These are phyloP conservation scores for Saccharomycopsis amapae DNA, from an alignment of 805 yeast genomes.

Conservation along the genomic window DNA sequence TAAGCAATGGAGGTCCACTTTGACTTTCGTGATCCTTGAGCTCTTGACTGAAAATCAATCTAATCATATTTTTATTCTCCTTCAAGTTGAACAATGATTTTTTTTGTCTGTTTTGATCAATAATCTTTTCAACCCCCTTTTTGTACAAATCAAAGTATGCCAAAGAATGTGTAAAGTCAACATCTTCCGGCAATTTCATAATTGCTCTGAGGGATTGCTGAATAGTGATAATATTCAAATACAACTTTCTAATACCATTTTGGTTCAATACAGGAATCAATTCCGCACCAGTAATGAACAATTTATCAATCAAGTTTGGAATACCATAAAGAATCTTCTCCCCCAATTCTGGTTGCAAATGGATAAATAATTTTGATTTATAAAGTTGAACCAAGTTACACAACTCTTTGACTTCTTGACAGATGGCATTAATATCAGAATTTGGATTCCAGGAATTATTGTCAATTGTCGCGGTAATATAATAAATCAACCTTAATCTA, in stretches of 20 bases:
- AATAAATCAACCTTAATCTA: constrained; percentile 45
- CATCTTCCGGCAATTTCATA: constrained; percentile 42
- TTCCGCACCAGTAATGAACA: constrained; percentile 46
- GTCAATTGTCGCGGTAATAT: constrained; percentile 41
- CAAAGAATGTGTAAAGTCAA: constrained; percentile 47
- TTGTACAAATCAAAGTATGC: constrained; percentile 52
- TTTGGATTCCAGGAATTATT: constrained; percentile 45
- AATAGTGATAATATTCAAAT: constrained; percentile 54
- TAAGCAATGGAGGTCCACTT: background rate
- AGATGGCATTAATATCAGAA: constrained; percentile 54
- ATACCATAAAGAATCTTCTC: constrained; percentile 40
- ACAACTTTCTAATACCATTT: constrained; percentile 52
- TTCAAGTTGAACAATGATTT: constrained; percentile 33
- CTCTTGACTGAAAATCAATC: constrained; percentile 34
- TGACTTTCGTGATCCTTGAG: constrained; percentile 28
- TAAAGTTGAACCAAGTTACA: constrained; percentile 42
- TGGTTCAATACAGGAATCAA: constrained; percentile 44
- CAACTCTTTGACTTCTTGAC: constrained; percentile 43
- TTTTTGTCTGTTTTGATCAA: constrained; percentile 34
- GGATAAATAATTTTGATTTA: constrained; percentile 35
- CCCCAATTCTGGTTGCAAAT: constrained; percentile 27
- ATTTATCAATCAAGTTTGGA: constrained; percentile 42
- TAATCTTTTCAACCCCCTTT: constrained; percentile 38
- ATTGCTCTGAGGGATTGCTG: constrained; percentile 65
- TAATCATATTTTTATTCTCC: constrained; percentile 44